Base-by-base conservation (phyloP, 1,284 basidiomycete species). In the Puccinia hordei region DNA sequence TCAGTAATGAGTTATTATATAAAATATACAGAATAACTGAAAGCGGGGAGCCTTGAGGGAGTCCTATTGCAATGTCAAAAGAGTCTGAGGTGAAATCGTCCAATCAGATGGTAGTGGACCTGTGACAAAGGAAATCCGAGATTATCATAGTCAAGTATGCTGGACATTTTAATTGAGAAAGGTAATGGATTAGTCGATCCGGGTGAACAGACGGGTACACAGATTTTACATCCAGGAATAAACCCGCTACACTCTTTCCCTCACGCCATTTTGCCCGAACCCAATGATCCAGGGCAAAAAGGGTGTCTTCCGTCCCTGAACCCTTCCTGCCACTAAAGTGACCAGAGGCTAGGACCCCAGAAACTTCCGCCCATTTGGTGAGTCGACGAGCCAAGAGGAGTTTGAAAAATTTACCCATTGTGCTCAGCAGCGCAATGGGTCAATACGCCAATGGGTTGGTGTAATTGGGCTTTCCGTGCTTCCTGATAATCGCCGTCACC, bases 171-270 rank as follows among this genome's bases (percentile, higher is more conserved):
- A 41, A 15, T 12, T 22, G 27, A 5, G 10, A 59, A 0, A 74
- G 46, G 10, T 41, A 57, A 24, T 57, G 15, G 4, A 74, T 33
- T 3, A 74, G 57, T 38, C 73, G 5, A 5, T 63, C 13, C 27
- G 38, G 33, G 55, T 74, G 73, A 9, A 74, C 73, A 22, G 73
- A 59, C 12, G 53, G 73, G 35, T 74, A 74, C 6, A 33, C 73
- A 0, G 73, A 74, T 30, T 74, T 74, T 0, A 74, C 57, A 63
- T 74, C 73, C 12, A 74, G 33, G 49, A 73, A 73, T 10, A 55
- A n/a, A 0, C 27, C 71, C 0, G 51, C 35, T 6, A 73, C 71
- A 33, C 12, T 0, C 49, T 61, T 61, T 35, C 22, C 15, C 17
- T 74, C 24, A 2, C n/a, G 13, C 73, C 73, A 74, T 46, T 74